phyloP scores from a whole-genome alignment of 768 basidiomycete genomes.

The Mycena sanguinolenta region DNA sequence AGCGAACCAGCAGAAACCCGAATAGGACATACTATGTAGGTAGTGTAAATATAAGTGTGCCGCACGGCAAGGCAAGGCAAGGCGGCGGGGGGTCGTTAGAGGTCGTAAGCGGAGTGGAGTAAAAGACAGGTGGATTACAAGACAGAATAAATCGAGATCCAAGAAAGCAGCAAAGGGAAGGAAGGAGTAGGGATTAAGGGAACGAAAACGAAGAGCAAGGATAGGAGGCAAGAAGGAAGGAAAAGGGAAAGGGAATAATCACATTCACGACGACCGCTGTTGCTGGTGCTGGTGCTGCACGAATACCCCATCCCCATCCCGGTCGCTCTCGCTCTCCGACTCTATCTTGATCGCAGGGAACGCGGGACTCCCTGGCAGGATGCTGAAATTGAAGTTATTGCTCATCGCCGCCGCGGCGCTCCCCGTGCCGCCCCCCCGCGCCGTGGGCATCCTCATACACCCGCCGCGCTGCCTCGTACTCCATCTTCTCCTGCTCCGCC shows the following conservation, averaged over 20 bases:
- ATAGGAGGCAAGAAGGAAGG: too few relatives aligned
- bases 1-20: slow-evolving; percentile 17
- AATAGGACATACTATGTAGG: too few relatives aligned
- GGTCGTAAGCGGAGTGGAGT: slow-evolving; percentile 23
- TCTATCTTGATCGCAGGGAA: slow-evolving; percentile 74
- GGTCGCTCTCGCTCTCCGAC: slow-evolving; percentile 82
- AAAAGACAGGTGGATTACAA: too few relatives aligned
- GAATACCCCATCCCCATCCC: slow-evolving; percentile 61
- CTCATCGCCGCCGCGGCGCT: slow-evolving; percentile 71
- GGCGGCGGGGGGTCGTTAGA: slow-evolving; percentile 49
- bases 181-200: too few relatives aligned
- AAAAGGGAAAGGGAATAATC: too few relatives aligned
- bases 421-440: too few relatives aligned
- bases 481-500: slow-evolving; percentile 95
- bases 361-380: slow-evolving; percentile 77
- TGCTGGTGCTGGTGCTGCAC: slow-evolving; percentile 42
- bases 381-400: slow-evolving; percentile 84
- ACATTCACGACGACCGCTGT: slow-evolving; percentile 42
- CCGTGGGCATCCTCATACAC: slow-evolving; percentile 93
- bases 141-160: too few relatives aligned
- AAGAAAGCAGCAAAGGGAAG: too few relatives aligned
- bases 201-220: too few relatives aligned
- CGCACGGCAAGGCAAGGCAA: slow-evolving; percentile 31
- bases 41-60: too few relatives aligned
- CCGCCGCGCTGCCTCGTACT: slow-evolving; percentile 88